A percentile compares a stretch with the other conserved stretches of the same genome.
These are phyloP conservation scores for Phalaenopsis equestris DNA, from an alignment of 106 monocot species.

Conservation along the genomic window DNA sequence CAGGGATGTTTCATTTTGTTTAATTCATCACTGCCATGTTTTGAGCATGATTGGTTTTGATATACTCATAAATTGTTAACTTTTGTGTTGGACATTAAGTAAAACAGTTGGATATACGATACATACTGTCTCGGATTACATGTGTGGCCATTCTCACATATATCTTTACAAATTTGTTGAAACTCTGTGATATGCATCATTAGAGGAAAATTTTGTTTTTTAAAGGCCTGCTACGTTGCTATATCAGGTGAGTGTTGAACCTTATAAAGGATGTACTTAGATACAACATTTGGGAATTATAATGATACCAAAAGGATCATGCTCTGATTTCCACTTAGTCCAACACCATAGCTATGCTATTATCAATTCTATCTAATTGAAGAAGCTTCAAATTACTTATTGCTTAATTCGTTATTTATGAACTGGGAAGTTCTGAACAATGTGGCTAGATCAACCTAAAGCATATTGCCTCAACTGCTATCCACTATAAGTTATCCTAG, in stretches of 20 bases:
- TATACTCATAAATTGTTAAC: too few relatives aligned
- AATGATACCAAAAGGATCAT: background rate
- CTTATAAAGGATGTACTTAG: background rate
- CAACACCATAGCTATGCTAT: background rate
- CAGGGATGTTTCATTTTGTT: background rate
- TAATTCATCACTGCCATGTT: background rate
- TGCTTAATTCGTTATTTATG: background rate
- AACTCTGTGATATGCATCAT: background rate
- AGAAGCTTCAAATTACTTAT: background rate
- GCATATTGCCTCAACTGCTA: background rate
- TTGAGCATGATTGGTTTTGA: background rate
- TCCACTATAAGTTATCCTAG: background rate
- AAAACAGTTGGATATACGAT: too few relatives aligned
- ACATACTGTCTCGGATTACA: too few relatives aligned
- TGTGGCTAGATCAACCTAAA: background rate
- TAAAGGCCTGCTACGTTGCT: background rate
- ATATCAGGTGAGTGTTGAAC: background rate
- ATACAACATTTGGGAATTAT: too few relatives aligned
- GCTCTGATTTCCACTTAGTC: background rate
- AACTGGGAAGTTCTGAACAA: background rate
- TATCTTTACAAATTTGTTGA: too few relatives aligned
- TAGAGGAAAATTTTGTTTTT: background rate
- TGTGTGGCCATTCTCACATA: too few relatives aligned
- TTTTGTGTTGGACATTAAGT: too few relatives aligned
- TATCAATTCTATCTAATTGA: background rate